Evolutionary conservation across 1,139 yeast species (phyloP).

Genomic region (Hyphopichia fennica): DNA sequence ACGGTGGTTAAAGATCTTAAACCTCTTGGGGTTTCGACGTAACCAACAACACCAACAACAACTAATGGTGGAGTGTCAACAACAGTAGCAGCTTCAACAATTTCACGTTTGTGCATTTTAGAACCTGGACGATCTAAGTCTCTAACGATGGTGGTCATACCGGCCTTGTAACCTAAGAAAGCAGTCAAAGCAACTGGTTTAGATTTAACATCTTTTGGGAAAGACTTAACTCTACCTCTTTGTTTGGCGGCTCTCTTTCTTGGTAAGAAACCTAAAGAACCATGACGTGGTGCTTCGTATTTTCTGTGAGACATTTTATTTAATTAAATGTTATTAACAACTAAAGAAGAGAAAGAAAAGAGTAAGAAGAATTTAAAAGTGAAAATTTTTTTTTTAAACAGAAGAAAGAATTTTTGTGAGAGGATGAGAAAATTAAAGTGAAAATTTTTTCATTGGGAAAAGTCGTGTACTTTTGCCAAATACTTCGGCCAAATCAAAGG

Average conservation of each 20-base stretch:
- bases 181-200: slow-evolving; percentile 99
- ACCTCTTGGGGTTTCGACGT: slow-evolving; percentile 99
- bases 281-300: slow-evolving; percentile 99
- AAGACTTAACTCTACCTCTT: slow-evolving; percentile 98
- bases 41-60: slow-evolving; percentile 99
- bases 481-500: too few relatives aligned
- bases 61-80: slow-evolving; percentile 99
- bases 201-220: slow-evolving; percentile 98
- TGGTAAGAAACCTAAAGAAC: slow-evolving; percentile 99
- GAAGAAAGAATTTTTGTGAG: slow-evolving; percentile 5
- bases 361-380: slow-evolving; percentile 1
- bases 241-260: slow-evolving; percentile 99
- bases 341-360: slow-evolving; percentile 17
- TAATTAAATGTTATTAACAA: slow-evolving; percentile 21
- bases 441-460: too few relatives aligned
- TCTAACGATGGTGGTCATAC: slow-evolving; percentile 99
- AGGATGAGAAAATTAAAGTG: neutral
- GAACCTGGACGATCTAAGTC: slow-evolving; percentile 99
- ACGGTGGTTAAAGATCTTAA: slow-evolving; percentile 99
- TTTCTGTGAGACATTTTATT: slow-evolving; percentile 95
- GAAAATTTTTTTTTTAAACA: neutral
- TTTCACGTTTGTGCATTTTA: slow-evolving; percentile 99
- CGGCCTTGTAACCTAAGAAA: slow-evolving; percentile 99
- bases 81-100: slow-evolving; percentile 98
- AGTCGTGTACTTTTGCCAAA: too few relatives aligned